Base-by-base conservation (phyloP, 2,329 filamentous ascomycete genomes). In the Ophiostoma australiae region DNA sequence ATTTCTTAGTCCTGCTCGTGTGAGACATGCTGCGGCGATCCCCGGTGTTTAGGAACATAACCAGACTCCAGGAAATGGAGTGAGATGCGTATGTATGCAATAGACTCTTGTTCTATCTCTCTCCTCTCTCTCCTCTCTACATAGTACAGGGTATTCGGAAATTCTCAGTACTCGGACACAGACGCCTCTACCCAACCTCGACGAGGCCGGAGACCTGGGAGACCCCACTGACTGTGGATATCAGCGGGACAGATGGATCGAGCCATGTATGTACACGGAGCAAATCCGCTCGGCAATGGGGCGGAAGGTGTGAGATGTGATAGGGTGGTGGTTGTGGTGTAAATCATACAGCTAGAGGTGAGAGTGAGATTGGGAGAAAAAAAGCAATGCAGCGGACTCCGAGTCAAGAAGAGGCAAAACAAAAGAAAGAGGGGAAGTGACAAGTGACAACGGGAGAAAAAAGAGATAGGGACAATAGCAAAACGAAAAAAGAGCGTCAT, bases 391-490 rank as follows among this genome's bases (percentile, higher is more conserved):
- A 23, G n/a, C 7, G n/a, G n/a, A 8, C 48, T 23, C 48, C 48
- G 48, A 55, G 48, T 23, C 20, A 55, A 55, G 20, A 55, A 55
- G 52, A 31, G 11, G 23, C 20, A 58, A 58, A 58, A 27, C n/a
- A 58, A 58, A 13, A 58, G 52, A 58, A 58, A 58, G 52, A 58
- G 52, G 52, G n/a, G 52, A 58, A 58, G 52, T 27, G n/a, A 58
- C 52, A 58, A 58, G 52, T 58, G 52, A 58, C 52, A 17, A 48
- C 44, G 44, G 44, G 8, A 48, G 44, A 48, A 41, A 3, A 41
- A 41, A 41, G 39, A 41, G 4, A 41, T 48, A 7, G 44, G 13
- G 37, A 39, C 44, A 48, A 48, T 39, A 48, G 17, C 17, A 48
- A n/a, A 48, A 48, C 17, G 2, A 20, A 27, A 17, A 58, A 13